A percentile compares a stretch with the other conserved stretches of the same genome.
Conservation (phyloP, 1,139 yeast species). For the Hyphopichia burtonii region DNA sequence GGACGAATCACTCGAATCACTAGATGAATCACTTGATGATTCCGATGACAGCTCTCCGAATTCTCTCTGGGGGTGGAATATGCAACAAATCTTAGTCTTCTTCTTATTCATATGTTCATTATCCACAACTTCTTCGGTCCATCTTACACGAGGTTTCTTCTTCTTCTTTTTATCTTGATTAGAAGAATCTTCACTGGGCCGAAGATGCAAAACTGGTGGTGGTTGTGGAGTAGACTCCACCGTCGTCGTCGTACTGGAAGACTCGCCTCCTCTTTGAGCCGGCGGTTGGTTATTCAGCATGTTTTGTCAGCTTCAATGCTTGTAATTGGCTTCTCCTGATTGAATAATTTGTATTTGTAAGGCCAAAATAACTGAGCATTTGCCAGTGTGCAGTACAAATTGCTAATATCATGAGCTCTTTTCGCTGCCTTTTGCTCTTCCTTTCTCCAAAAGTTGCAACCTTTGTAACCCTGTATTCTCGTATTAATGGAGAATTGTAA, state of each 20-base stretch:
- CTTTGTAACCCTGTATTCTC: no score
- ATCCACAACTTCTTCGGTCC: conserved; percentile 86
- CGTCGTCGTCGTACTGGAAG: background rate
- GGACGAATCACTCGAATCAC: conserved; percentile 36
- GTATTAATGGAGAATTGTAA: no score
- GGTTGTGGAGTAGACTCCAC: background rate
- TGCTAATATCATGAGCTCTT: no score
- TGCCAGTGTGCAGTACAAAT: no score
- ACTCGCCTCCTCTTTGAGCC: background rate
- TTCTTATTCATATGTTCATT: conserved; percentile 86
- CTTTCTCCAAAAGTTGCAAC: no score
- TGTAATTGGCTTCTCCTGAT: background rate
- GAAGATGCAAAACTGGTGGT: conserved; percentile 1
- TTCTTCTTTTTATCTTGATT: conserved; percentile 12
- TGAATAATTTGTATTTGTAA: background rate
- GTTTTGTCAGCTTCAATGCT: background rate
- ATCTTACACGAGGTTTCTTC: conserved; percentile 57
- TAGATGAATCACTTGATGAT: conserved; percentile 26
- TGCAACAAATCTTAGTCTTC: conserved; percentile 93
- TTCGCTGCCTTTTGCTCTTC: no score
- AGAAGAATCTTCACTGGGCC: background rate
- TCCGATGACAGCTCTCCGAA: conserved; percentile 60
- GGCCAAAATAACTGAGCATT: background rate
- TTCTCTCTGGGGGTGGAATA: conserved; percentile 80
- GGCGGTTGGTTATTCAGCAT: background rate